Evolutionary conservation across 2,329 filamentous ascomycete species (phyloP), one percentile per base, ranked within the genome.

Genomic region (Ophioceras dolichostomum): DNA sequence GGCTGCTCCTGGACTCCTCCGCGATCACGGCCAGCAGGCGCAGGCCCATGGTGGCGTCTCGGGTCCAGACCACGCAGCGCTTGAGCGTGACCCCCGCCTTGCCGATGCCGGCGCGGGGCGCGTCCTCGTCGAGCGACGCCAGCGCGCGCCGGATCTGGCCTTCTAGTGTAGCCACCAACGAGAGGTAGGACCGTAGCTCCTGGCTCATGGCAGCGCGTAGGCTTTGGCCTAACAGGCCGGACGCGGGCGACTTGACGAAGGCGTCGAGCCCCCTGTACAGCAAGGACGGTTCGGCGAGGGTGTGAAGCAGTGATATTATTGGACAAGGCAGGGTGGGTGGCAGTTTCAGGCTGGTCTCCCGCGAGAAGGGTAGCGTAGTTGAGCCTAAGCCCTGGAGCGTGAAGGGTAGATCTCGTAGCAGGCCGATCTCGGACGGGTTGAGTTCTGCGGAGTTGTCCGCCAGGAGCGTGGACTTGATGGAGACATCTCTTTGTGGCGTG

Each of bases 11-110:
- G 1, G 89, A 86, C 54, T 94, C 84, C 53, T 96, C 88, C 0
- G 93, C 86, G 50, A 98, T 94, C 40, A 94, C 59, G 49, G 85
- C 93, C 83, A 98, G 88, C 39, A 98, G 65, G 13, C 91, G 77
- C 47, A 98, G 61, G 1, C 88, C 91, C 80, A 96, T 93, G 1
- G 91, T 98, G 6, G 91, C 86, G 57, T 98, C 93, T 47, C 89
- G 76, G 8, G 88, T 96, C 93, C 93, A 98, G 18, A 98, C 83
- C 3, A 98, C 83, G 49, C 89, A 96, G 54, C 91, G 72, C 57
- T 96, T 96, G 36, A 98, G 64, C 0, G 91, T 98, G 12, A 98
- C 89, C 2, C 88, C 87, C 1, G 84, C 80, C 49, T 88, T 91
- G 5, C 85, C 81, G 37, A 93, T 76, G 2, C 81, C 80, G 32